A percentile compares a stretch with the other conserved stretches of the same genome.
phyloP scores from a whole-genome alignment of 1,284 basidiomycete species.

The Hypsizygus ulmarius region DNA sequence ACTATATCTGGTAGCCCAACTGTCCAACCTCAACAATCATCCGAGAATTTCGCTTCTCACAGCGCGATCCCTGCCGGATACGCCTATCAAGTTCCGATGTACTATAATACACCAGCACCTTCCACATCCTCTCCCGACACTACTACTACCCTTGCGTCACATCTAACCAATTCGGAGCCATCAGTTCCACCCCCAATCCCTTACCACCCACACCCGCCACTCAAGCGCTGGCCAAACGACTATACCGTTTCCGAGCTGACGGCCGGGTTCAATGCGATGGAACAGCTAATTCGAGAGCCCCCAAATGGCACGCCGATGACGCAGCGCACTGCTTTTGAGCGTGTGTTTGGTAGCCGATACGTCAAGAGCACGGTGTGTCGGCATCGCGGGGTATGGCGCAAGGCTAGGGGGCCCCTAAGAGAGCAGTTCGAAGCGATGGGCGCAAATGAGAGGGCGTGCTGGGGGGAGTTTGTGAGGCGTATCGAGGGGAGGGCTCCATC shows the following conservation, averaged over 20 bases:
- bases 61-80: neutral
- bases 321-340: conserved; percentile 60
- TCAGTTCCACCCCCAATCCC: conserved; percentile 35
- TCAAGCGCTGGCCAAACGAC: conserved; percentile 71
- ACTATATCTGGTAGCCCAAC: too few relatives aligned
- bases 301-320: conserved; percentile 40
- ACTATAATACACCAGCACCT: conserved; percentile 10
- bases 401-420: conserved; percentile 45
- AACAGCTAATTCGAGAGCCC: conserved; percentile 41
- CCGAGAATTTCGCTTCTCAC: too few relatives aligned
- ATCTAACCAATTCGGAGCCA: conserved; percentile 22
- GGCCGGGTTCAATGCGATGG: conserved; percentile 55
- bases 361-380: conserved; percentile 70
- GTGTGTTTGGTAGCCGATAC: conserved; percentile 62
- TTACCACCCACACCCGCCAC: conserved; percentile 51
- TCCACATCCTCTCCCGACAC: conserved; percentile 16
- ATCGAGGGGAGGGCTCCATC: conserved; percentile 43
- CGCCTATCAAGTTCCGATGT: conserved; percentile 7
- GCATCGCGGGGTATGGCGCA: conserved; percentile 60
- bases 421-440: conserved; percentile 53
- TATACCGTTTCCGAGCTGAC: conserved; percentile 63
- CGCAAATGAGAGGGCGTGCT: conserved; percentile 54
- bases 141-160: conserved; percentile 19
- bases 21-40: too few relatives aligned
- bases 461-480: conserved; percentile 62